Evolutionary conservation across 2,329 filamentous ascomycete genomes (phyloP).

Genomic region (Neodidymelliopsis sp.): DNA sequence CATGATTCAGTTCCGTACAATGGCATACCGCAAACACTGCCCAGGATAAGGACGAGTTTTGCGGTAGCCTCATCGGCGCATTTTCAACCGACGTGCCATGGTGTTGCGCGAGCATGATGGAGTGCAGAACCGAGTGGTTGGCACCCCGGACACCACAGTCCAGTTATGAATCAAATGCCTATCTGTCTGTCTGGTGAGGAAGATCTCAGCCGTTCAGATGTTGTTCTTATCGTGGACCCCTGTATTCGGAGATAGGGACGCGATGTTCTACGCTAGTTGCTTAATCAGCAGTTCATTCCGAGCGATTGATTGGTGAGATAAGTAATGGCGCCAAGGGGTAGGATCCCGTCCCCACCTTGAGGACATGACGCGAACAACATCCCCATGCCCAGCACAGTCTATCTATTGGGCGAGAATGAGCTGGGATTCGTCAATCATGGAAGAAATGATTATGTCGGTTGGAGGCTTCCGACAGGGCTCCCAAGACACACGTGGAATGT

Average conservation of each 20-base stretch:
- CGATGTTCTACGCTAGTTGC: too few species aligned
- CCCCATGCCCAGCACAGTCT: not conserved
- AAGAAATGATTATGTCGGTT: not conserved
- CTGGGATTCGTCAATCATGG: not conserved
- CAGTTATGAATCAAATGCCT: too few species aligned
- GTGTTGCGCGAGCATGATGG: not conserved
- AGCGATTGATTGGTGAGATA: too few species aligned
- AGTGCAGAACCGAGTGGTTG: not conserved
- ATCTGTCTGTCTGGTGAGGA: too few species aligned
- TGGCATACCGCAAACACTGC: not conserved
- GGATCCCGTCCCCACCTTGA: not conserved
- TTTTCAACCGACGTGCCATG: slow-evolving; percentile 7
- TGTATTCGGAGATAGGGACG: slow-evolving; percentile 2
- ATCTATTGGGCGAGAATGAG: not conserved
- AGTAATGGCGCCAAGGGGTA: not conserved
- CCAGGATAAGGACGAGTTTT: not conserved
- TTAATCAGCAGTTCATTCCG: too few species aligned
- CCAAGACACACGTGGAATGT: not conserved
- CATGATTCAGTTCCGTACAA: not conserved
- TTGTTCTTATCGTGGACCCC: slow-evolving; percentile 5
- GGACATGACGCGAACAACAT: not conserved
- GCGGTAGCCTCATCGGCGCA: slow-evolving; percentile 2
- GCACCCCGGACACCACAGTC: too few species aligned
- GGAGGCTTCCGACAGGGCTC: not conserved
- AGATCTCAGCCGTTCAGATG: too few species aligned